phyloP scores from a whole-genome alignment of 352 stramenopile genomes.

The Pythium phragmiticola region DNA sequence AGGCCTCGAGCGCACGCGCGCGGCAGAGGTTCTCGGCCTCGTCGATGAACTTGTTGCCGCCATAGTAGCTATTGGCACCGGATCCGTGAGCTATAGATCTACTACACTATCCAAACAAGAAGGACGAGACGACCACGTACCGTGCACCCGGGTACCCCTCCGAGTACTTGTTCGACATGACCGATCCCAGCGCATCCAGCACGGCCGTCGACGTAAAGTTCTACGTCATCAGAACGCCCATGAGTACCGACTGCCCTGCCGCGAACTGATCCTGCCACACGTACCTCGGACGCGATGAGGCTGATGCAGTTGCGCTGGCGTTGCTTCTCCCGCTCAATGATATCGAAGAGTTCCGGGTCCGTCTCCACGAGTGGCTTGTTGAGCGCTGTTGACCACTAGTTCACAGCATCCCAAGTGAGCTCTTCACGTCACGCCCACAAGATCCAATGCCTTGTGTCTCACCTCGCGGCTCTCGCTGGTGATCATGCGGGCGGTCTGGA shows the following conservation, averaged over 20 bases:
- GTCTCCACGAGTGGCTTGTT: conserved; percentile 88
- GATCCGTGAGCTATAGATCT: conserved; percentile 10
- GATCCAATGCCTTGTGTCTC: background rate
- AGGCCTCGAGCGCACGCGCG: conserved; percentile 95
- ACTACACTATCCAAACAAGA: background rate
- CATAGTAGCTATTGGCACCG: conserved; percentile 89
- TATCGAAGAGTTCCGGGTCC: conserved; percentile 92
- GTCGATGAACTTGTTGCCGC: conserved; percentile 99
- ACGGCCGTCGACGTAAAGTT: conserved; percentile 99
- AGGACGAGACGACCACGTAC: conserved; percentile 28
- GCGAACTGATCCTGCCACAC: background rate
- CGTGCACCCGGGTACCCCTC: conserved; percentile 95
- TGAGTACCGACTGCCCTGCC: background rate
- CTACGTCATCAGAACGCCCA: conserved; percentile 15
- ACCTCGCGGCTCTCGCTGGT: conserved; percentile 59
- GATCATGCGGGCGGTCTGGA: conserved; percentile 31
- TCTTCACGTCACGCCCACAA: background rate
- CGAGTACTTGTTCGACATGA: conserved; percentile 99
- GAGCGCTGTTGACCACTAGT: conserved; percentile 67
- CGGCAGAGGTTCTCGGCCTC: conserved; percentile 98
- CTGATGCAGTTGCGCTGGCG: conserved; percentile 97
- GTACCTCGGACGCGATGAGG: conserved; percentile 97
- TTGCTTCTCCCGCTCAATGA: conserved; percentile 98
- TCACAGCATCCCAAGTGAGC: background rate
- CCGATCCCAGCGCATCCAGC: conserved; percentile 96